Evolutionary conservation across 305 asterid genomes (phyloP), one percentile per base, ranked within the genome.

Genomic region (Fraxinus latifolia): DNA sequence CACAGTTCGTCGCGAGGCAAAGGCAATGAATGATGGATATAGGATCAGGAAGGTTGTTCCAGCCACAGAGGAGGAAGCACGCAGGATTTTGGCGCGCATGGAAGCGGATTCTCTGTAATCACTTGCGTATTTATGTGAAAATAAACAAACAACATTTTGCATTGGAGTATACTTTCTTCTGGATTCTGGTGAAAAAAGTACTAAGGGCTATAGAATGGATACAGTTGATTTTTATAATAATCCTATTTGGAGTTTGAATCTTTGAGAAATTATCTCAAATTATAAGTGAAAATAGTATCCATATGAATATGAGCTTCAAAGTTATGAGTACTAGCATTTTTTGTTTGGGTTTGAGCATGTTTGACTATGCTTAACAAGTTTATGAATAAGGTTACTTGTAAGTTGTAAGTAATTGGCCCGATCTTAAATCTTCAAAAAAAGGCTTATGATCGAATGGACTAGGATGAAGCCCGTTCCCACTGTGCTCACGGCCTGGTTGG

Each of bases 21-120:
- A 93, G 93, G 90, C 93, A 39, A 74, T 39, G 86, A 93, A 91
- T 23, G 89, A 87, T 50, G 91, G 92, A n/a, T 90, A 82, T 62
- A 87, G 91, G 87, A 91, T 95, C 81, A 87, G 97, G 86, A 94
- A 95, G 90, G 99, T 95, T 80, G 97, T 95, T 84, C 99, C 99
- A 5, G 95, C 97, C 67, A 95, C 99, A 1, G 97, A 92, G 89
- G 99, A 95, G 88, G 98, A 95, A 85, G 97, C 99, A 0, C 91
- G 88, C 36, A 86, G 92, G 85, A 90, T 95, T 74, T 77, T 90
- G 50, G 97, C 92, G 74, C 98, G 95, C 83, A 90, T 95, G 90
- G 98, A 93, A 78, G 97, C 94, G 5, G 97, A 92, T 90, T 84
- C 90, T 6, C 34, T 89, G 86, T 84, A 87, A 78, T 80, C 85